Percentiles rank a stretch among this genome's conserved stretches.
These are phyloP conservation scores for Massarina eburnea DNA, from an alignment of 2,329 filamentous ascomycete genomes.

Conservation along the genomic window DNA sequence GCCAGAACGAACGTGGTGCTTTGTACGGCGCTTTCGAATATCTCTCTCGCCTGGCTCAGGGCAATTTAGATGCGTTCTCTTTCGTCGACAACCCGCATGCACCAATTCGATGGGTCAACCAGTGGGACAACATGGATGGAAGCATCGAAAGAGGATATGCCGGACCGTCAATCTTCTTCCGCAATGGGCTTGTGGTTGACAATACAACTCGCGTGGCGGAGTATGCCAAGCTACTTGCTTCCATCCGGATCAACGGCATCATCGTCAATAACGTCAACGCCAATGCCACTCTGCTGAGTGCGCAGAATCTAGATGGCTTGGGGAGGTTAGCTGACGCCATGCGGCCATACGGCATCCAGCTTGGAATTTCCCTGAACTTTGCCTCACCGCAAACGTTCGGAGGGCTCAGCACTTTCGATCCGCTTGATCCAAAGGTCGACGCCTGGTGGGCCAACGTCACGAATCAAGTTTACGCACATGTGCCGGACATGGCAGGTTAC, in stretches of 20 bases:
- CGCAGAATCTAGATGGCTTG: conserved; percentile 62
- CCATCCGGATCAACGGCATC: conserved; percentile 66
- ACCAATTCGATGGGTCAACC: conserved; percentile 69
- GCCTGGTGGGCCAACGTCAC: conserved; percentile 65
- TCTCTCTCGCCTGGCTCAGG: conserved; percentile 64
- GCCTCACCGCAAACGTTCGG: conserved; percentile 61
- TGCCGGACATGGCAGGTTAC: conserved; percentile 70
- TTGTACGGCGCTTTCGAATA: conserved; percentile 72
- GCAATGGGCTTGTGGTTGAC: conserved; percentile 56
- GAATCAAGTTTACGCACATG: conserved; percentile 57
- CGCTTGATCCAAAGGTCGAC: conserved; percentile 61
- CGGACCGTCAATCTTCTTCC: conserved; percentile 69
- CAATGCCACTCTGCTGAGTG: conserved; percentile 58
- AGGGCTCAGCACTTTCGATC: conserved; percentile 64
- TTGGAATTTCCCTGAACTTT: conserved; percentile 70
- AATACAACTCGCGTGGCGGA: conserved; percentile 62
- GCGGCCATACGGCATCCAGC: conserved; percentile 66
- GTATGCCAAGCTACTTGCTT: conserved; percentile 68
- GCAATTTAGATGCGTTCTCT: conserved; percentile 53
- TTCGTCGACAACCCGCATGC: conserved; percentile 60
- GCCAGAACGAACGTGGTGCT: conserved; percentile 66
- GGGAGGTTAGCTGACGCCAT: conserved; percentile 65
- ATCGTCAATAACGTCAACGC: conserved; percentile 75
- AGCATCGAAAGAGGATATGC: conserved; percentile 70
- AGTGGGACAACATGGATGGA: conserved; percentile 73